These are phyloP conservation scores for Dendrobium chrysotoxum DNA, from an alignment of 106 monocot genomes.

Conservation along the genomic window DNA sequence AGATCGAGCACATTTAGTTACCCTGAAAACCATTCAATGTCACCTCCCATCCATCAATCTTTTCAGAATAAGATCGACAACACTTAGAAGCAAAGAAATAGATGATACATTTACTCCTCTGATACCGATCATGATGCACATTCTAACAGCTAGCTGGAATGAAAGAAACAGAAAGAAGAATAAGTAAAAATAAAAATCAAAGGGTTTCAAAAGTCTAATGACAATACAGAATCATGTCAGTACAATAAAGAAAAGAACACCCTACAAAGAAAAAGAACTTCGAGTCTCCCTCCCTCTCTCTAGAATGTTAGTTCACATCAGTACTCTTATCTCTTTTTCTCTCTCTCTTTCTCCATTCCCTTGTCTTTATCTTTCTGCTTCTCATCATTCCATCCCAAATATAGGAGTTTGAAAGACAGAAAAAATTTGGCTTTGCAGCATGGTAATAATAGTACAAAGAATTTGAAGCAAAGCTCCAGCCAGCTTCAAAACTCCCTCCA, in stretches of 20 bases:
- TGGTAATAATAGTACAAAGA: conserved; percentile 33
- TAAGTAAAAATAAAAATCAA: neutral
- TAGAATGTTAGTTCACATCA: conserved; percentile 14
- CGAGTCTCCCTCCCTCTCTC: neutral
- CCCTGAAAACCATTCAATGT: too few relatives aligned
- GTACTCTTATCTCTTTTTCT: conserved; percentile 1
- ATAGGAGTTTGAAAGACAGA: conserved; percentile 64
- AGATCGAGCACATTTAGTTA: too few relatives aligned
- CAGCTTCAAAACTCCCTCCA: conserved; percentile 17
- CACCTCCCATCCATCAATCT: neutral
- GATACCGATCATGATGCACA: neutral
- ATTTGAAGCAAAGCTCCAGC: neutral
- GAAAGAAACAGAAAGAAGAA: too few relatives aligned
- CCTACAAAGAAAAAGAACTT: conserved; percentile 6
- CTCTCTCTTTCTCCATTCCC: neutral
- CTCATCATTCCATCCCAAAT: conserved; percentile 79
- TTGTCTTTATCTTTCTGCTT: neutral
- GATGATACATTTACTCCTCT: neutral
- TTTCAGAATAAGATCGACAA: neutral
- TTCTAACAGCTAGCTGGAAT: too few relatives aligned
- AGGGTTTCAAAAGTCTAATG: neutral
- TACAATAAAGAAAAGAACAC: neutral
- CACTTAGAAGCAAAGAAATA: neutral
- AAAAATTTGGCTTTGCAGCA: conserved; percentile 47
- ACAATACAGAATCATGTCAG: conserved; percentile 9